Conservation (phyloP, 225 moss, liverwort and hornwort genomes). For the Marchantia paleacea region DNA sequence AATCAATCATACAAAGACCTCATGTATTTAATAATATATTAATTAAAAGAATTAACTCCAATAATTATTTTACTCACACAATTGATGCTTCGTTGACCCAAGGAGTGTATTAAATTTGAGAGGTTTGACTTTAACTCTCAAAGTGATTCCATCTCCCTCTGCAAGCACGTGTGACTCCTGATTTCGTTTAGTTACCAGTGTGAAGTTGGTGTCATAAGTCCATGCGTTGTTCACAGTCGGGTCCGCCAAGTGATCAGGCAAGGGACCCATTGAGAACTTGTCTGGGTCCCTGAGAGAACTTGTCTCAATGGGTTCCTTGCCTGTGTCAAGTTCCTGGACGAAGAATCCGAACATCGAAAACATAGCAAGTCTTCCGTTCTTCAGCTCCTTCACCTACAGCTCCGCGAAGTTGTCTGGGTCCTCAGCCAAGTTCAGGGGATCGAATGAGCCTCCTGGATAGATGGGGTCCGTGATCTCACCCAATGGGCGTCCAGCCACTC, state of each 20-base stretch:
- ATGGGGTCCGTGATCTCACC: slow-evolving; percentile 37
- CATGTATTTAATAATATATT: too few species aligned
- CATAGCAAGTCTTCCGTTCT: slow-evolving; percentile 40
- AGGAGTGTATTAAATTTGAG: too few species aligned
- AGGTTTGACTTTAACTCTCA: too few species aligned
- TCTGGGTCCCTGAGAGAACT: too few species aligned
- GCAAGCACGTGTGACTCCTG: too few species aligned
- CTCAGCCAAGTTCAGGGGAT: slow-evolving; percentile 42
- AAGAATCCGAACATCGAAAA: slow-evolving; percentile 42
- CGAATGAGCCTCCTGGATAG: slow-evolving; percentile 36
- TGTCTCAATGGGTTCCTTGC: slow-evolving; percentile 35
- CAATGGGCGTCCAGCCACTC: slow-evolving; percentile 27
- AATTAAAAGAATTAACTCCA: too few species aligned
- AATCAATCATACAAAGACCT: too few species aligned
- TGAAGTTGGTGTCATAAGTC: slow-evolving; percentile 6
- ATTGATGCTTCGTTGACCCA: too few species aligned
- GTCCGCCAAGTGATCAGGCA: slow-evolving; percentile 41
- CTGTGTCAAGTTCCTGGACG: slow-evolving; percentile 42
- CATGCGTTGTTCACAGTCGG: slow-evolving; percentile 18
- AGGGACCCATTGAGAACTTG: too few species aligned
- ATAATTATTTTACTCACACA: too few species aligned
- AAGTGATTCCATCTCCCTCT: too few species aligned
- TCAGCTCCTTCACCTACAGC: slow-evolving; percentile 50
- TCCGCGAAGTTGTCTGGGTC: slow-evolving; percentile 48
- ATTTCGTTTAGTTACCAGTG: too few species aligned